Evolutionary conservation across 352 stramenopile genomes (phyloP), one percentile per base, ranked within the genome.

Genomic region (Phytophthora fragariaefolia): DNA sequence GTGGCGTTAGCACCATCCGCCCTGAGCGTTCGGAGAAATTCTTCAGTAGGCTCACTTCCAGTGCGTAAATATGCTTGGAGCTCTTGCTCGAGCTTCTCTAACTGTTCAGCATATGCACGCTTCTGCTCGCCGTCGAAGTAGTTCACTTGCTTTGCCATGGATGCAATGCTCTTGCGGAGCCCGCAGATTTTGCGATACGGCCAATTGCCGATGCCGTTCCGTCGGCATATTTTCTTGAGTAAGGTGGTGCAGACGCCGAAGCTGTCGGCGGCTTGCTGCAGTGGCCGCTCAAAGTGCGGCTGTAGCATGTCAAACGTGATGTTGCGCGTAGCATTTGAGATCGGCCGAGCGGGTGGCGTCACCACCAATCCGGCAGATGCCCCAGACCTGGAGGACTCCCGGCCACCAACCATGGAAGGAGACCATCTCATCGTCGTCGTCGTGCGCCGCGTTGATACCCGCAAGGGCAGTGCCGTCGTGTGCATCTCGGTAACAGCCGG

Each of bases 221-320:
- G 76, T 13, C 82, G 69, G 54, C 80, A 89, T 48, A 91, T 89
- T 18, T 88, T 89, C 71, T 91, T 91, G 36, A 91, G 60, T 6
- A 89, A 30, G 17, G 82, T 91, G 24, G 77, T 89, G 46, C 82
- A 91, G 13, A 91, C 73, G 3, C 80, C 80, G 59, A 89, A 90
- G 26, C 73, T 76, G 42, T 76, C 63, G 15, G 79, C 80, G 2
- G 80, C 80, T 20, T 82, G 76, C 40, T 84, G 74, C 40, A 91
- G 42, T 18, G 82, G 79, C 4, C 79, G 69, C 32, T 89, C 67
- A 55, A 91, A 91, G 52, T 89, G 80, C 24, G 67, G 67, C 49
- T 83, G 78, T 34, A 89, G 60, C 79, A 87, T 87, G 4, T 27
- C 60, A 9, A 89, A 86, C 34, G 49, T 87, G 56, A 89, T 83